Evolutionary conservation across 495 filamentous ascomycete genomes (phyloP).

Genomic region (Recurvomyces mirabilis): DNA sequence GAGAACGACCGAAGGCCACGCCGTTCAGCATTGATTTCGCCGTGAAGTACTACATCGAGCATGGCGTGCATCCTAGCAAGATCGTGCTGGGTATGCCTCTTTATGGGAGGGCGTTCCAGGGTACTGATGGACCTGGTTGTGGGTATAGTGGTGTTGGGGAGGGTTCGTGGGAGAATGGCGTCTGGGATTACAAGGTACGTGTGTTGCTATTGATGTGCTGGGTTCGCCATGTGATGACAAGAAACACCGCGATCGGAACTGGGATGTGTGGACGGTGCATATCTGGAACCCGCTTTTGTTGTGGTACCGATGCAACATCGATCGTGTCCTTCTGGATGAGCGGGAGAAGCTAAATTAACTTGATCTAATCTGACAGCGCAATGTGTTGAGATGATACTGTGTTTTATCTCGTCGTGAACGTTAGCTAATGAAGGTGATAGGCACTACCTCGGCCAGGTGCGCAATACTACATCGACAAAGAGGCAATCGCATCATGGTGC

Average conservation of each 20-base stretch:
- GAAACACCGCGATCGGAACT: not conserved
- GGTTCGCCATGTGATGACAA: slow-evolving; percentile 5
- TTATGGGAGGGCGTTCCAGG: slow-evolving; percentile 69
- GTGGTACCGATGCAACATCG: too few species aligned
- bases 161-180: slow-evolving; percentile 58
- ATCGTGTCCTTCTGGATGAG: too few species aligned
- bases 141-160: slow-evolving; percentile 56
- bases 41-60: slow-evolving; percentile 53
- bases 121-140: slow-evolving; percentile 58
- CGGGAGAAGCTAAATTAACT: slow-evolving; percentile 14
- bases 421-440: not conserved
- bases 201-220: not conserved
- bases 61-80: slow-evolving; percentile 50
- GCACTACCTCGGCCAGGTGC: slow-evolving; percentile 9
- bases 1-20: slow-evolving; percentile 44
- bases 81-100: slow-evolving; percentile 73
- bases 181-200: slow-evolving; percentile 58
- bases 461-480: slow-evolving; percentile 1
- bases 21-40: slow-evolving; percentile 61
- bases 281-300: too few species aligned
- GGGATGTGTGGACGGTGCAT: too few species aligned
- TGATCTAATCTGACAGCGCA: slow-evolving; percentile 22
- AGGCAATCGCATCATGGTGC: slow-evolving; percentile 33
- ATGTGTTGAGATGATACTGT: not conserved
- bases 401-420: not conserved